Conservation (phyloP, 257 asterid genomes). For the Penstemon eatonii region DNA sequence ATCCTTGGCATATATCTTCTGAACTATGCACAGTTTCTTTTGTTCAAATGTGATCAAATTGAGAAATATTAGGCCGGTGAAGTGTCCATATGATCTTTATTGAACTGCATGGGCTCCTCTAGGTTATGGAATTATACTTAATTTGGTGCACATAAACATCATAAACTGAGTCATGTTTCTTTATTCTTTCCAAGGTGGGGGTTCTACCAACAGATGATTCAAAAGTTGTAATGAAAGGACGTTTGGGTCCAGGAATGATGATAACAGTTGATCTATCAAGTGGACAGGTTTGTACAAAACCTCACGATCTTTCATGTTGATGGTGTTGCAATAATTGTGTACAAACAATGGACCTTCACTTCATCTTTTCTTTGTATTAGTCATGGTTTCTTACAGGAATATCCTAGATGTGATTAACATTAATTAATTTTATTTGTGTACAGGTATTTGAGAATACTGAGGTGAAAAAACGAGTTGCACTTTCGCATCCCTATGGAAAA, state of each 20-base stretch:
- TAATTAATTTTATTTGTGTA: conserved; percentile 22
- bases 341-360: not conserved
- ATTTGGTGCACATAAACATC: conserved; percentile 16
- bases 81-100: conserved; percentile 18
- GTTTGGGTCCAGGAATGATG: conserved; percentile 99
- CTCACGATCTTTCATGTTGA: conserved; percentile 16
- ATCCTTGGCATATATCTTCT: conserved; percentile 3
- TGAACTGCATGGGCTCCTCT: conserved; percentile 1
- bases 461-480: conserved; percentile 89
- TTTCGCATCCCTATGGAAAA: conserved; percentile 77
- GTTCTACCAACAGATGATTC: conserved; percentile 92
- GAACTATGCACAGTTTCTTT: too few species aligned
- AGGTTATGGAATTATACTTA: not conserved
- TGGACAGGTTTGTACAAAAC: conserved; percentile 74
- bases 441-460: conserved; percentile 96
- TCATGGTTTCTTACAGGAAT: conserved; percentile 16
- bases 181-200: conserved; percentile 68
- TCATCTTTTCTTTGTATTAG: conserved; percentile 15
- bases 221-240: conserved; percentile 92
- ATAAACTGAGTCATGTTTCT: conserved; percentile 28
- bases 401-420: conserved; percentile 15
- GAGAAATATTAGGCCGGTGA: not conserved
- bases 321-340: conserved; percentile 5
- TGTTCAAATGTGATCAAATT: not conserved
- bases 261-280: conserved; percentile 77